phyloP scores from a whole-genome alignment of 1,139 yeast species.

The Geotrichum macrosporum region DNA sequence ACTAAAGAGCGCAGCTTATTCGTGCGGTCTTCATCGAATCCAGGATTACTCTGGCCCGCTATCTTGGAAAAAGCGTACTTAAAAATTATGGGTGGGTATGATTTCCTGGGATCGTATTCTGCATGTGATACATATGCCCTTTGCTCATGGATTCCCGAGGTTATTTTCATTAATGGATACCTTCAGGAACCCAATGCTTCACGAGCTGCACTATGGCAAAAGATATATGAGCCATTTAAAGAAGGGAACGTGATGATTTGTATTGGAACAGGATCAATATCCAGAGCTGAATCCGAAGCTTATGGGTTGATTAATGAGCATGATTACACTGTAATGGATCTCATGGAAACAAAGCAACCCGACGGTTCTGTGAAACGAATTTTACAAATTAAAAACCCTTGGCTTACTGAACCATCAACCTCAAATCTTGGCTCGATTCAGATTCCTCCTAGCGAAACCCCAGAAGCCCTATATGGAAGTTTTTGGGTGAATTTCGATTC shows the following conservation, averaged over 20 bases:
- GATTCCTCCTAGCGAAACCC: conserved; percentile 19
- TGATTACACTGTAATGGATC: conserved; percentile 57
- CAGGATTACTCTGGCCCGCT: conserved; percentile 58
- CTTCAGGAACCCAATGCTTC: conserved; percentile 30
- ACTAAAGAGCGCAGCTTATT: conserved; percentile 28
- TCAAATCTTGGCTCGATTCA: conserved; percentile 18
- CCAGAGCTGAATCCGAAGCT: conserved; percentile 40
- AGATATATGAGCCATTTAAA: conserved; percentile 35
- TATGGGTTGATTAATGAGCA: conserved; percentile 54
- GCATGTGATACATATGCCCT: conserved; percentile 66
- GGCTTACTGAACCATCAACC: conserved; percentile 34
- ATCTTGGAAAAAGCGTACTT: conserved; percentile 73
- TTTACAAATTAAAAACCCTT: conserved; percentile 53
- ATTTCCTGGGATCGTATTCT: conserved; percentile 72
- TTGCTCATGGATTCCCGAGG: conserved; percentile 74
- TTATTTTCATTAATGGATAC: conserved; percentile 39
- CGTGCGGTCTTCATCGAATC: conserved; percentile 44
- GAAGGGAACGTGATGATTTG: conserved; percentile 49
- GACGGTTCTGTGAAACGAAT: conserved; percentile 25
- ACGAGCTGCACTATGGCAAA: conserved; percentile 39
- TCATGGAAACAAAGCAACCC: conserved; percentile 28
- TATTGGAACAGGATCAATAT: conserved; percentile 60
- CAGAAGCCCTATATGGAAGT: conserved; percentile 22
- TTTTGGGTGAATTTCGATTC: conserved; percentile 38
- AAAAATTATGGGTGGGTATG: conserved; percentile 59